Percentiles rank a stretch among this genome's conserved stretches.
Evolutionary conservation across 129 eudicot species (phyloP).

Genomic region (Ambrosia trifida): DNA sequence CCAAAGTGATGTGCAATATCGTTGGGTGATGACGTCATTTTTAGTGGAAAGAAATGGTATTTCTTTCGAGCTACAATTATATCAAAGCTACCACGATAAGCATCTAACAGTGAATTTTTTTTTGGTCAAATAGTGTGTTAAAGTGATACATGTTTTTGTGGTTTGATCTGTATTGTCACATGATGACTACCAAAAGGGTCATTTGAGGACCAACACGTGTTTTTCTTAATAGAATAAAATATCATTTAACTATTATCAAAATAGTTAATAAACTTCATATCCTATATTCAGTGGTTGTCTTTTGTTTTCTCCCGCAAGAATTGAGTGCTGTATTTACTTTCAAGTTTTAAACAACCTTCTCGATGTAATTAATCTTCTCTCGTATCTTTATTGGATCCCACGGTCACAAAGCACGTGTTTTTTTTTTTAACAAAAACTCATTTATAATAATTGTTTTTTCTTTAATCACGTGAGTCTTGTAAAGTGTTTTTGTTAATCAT

Average conservation of each 20-base stretch:
- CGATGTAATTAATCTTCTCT: background rate
- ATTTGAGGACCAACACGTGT: background rate
- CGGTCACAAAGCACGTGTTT: background rate
- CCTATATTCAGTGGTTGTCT: slow-evolving; percentile 11
- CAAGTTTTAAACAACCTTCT: slow-evolving; percentile 18
- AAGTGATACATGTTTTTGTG: slow-evolving; percentile 12
- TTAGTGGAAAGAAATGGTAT: slow-evolving; percentile 9
- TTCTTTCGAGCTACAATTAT: slow-evolving; percentile 16
- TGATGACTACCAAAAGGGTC: slow-evolving; percentile 8
- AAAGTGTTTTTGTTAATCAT: slow-evolving; percentile 6
- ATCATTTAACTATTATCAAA: background rate
- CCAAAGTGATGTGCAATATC: slow-evolving; percentile 20
- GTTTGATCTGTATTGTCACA: background rate
- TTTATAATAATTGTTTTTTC: background rate
- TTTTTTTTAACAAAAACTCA: slow-evolving; percentile 1
- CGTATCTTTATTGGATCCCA: slow-evolving; percentile 3
- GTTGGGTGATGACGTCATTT: slow-evolving; percentile 19
- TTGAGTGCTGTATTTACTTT: slow-evolving; percentile 10
- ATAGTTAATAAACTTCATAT: slow-evolving; percentile 1
- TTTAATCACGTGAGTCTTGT: background rate
- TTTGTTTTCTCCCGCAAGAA: slow-evolving; percentile 11
- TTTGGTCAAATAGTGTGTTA: slow-evolving; percentile 14
- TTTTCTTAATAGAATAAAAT: background rate
- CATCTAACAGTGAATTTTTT: background rate
- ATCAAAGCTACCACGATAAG: slow-evolving; percentile 10